Evolutionary conservation across 805 yeast genomes (phyloP), one percentile per base, ranked within the genome.

Genomic region (Pichia heedii): DNA sequence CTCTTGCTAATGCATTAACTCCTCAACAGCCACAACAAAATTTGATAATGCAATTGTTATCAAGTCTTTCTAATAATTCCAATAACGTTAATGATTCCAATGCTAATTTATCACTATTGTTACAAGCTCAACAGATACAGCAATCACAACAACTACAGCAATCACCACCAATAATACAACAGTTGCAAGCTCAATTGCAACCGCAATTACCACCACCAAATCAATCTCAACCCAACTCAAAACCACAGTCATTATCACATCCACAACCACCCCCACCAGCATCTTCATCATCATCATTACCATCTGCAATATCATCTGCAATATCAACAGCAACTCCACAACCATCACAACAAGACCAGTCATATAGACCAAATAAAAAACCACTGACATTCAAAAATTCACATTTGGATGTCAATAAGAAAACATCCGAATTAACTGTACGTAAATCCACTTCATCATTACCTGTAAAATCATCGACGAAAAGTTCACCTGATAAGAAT

Each of bases 331-430:
- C n/a, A n/a, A n/a, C n/a, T n/a, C 9, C 43, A 41, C 20, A 33
- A 39, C 3, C 24, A 36, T 18, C 24, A 16, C 42, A 34, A 15
- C 45, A 34, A 34, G 15, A 15, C 15, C 15, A 3, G n/a, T 12
- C 16, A 11, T 20, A n/a, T 8, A 22, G 22, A 15, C 20, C 32
- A 37, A 16, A 36, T 33, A 24, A 27, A 10, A 16, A 15, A 16
- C 33, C 41, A 11, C 32, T 44, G 6, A 44, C 47, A 4, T 44
- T 44, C 16, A 44, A 40, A 24, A 44, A 44, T 21, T 44, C 47
- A 10, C 39, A 39, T 37, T 21, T 44, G n/a, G 47, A 44, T 44
- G 26, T 44, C 3, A 44, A 33, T 7, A 44, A 37, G 12, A 32
- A 32, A 9, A 32, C 19, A 32, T 16, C 32, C 7, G 32, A 29